These are phyloP conservation scores for Mortierella sp. DNA, from an alignment of 371 early-diverging fungal genomes.

Conservation along the genomic window DNA sequence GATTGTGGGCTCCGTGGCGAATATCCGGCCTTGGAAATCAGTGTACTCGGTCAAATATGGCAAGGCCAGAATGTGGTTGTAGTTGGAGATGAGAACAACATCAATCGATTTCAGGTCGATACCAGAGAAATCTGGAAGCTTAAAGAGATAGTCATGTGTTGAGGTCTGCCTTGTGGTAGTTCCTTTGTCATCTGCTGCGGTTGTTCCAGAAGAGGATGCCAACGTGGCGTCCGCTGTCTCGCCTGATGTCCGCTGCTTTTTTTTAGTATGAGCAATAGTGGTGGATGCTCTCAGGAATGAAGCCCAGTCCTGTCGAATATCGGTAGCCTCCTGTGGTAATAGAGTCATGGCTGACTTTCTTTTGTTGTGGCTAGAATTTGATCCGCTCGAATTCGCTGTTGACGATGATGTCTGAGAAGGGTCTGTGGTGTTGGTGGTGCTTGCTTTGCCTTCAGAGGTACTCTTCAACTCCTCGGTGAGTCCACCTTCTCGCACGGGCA, in stretches of 20 bases:
- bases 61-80: conserved; percentile 77
- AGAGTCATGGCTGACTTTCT: not conserved
- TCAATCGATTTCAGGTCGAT: conserved; percentile 73
- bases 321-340: conserved; percentile 1
- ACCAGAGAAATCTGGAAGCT: conserved; percentile 61
- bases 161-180: not conserved
- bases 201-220: not conserved
- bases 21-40: conserved; percentile 82
- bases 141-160: conserved; percentile 57
- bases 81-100: conserved; percentile 80
- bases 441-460: not conserved
- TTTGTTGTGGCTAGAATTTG: conserved; percentile 1
- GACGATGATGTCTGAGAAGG: not conserved
- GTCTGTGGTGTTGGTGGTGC: not conserved
- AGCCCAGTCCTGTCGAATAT: conserved; percentile 52
- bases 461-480: conserved; percentile 31
- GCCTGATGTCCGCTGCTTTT: conserved; percentile 22
- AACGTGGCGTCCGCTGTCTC: not conserved
- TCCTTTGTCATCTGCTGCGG: not conserved
- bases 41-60: conserved; percentile 89
- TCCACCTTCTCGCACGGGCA: conserved; percentile 49
- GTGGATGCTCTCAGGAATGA: conserved; percentile 36
- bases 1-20: conserved; percentile 85
- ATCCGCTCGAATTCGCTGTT: not conserved
- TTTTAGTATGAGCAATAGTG: conserved; percentile 20